Evolutionary conservation across 2,329 filamentous ascomycete species (phyloP).

Genomic region (Thielaviopsis euricoi): DNA sequence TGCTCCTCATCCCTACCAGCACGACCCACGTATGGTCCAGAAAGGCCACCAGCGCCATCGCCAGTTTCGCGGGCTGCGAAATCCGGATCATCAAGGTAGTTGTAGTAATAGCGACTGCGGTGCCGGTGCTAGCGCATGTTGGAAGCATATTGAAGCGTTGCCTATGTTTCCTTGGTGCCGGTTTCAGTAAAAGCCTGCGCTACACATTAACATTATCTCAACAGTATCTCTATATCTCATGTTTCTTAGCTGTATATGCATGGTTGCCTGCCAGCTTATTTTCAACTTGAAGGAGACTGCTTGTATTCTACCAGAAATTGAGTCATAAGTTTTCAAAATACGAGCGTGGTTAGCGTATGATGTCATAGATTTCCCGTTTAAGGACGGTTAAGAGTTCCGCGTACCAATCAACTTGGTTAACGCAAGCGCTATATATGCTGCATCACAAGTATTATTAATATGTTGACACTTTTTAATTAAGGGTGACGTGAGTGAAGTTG

Average conservation of each 20-base stretch:
- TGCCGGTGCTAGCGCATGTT: not conserved
- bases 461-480: not conserved
- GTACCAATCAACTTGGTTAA: not conserved
- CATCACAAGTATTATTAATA: not conserved
- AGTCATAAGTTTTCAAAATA: not conserved
- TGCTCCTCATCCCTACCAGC: not conserved
- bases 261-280: not conserved
- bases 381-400: not conserved
- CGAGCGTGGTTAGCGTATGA: not conserved
- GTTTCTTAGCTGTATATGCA: not conserved
- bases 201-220: not conserved
- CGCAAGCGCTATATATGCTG: not conserved
- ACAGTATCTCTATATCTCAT: not conserved
- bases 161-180: not conserved
- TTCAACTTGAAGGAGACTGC: not conserved
- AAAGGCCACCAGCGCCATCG: slow-evolving; percentile 15
- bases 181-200: not conserved
- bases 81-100: slow-evolving; percentile 3
- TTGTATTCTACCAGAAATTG: not conserved
- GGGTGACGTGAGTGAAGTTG: not conserved
- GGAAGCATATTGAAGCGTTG: not conserved
- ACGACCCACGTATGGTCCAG: slow-evolving; percentile 8
- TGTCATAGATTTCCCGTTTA: not conserved
- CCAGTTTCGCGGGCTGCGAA: not conserved
- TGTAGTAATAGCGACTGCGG: not conserved